A percentile compares a stretch with the other conserved stretches of the same genome.
Conservation (phyloP, 352 stramenopile species). For the Hyaloperonospora brassicae region DNA sequence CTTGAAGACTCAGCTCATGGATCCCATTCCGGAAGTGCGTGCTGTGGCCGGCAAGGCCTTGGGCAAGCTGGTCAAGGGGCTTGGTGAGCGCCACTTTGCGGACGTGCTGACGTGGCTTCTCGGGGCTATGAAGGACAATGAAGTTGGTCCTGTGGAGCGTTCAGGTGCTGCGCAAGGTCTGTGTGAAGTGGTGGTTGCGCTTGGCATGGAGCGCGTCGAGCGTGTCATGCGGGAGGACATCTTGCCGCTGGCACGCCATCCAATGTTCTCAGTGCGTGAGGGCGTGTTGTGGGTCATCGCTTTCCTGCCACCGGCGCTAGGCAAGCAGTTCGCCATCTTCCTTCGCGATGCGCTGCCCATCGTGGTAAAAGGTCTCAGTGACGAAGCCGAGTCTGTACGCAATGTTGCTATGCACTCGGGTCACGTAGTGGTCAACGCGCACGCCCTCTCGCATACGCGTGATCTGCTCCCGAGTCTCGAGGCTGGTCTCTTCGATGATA, state of each 20-base stretch:
- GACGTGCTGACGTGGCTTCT: constrained; percentile 97
- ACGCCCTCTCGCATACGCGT: constrained; percentile 94
- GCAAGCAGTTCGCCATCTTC: constrained; percentile 89
- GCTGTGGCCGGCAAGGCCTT: constrained; percentile 93
- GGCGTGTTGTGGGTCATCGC: constrained; percentile 98
- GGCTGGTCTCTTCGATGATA: constrained; percentile 93
- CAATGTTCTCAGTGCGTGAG: constrained; percentile 93
- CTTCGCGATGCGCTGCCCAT: constrained; percentile 93
- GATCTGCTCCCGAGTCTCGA: constrained; percentile 97
- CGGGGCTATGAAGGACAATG: constrained; percentile 91
- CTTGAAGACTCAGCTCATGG: constrained; percentile 90
- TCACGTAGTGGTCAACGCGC: constrained; percentile 95
- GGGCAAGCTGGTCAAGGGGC: constrained; percentile 90
- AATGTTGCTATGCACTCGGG: constrained; percentile 96
- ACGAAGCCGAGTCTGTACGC: constrained; percentile 96
- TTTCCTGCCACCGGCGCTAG: constrained; percentile 95
- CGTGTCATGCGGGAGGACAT: constrained; percentile 88
- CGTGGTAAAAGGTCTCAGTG: constrained; percentile 94
- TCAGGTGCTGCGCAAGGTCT: constrained; percentile 97
- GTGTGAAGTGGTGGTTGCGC: constrained; percentile 90
- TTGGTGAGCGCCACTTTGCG: constrained; percentile 93
- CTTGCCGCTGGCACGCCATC: constrained; percentile 91
- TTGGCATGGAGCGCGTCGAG: constrained; percentile 74
- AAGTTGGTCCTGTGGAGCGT: constrained; percentile 91
- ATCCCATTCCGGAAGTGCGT: constrained; percentile 92